Conservation (phyloP, 169 alveolate genomes). For the Plasmodium cynomolgi region DNA sequence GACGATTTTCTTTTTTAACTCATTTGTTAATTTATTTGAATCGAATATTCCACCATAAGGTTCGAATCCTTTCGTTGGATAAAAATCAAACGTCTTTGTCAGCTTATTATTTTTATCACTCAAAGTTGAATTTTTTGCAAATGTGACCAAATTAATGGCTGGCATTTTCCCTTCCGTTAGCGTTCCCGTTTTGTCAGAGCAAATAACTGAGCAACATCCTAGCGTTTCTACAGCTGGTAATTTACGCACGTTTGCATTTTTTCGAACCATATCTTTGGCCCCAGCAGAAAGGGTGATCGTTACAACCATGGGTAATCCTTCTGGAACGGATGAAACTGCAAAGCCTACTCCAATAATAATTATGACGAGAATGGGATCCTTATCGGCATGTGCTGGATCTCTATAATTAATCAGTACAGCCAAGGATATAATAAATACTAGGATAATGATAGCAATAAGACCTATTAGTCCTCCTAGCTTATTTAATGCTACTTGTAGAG, state of each 20-base stretch:
- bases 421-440: constrained; percentile 80
- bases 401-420: constrained; percentile 89
- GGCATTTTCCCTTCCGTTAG: constrained; percentile 98
- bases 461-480: constrained; percentile 96
- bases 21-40: constrained; percentile 78
- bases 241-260: constrained; percentile 96
- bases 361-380: constrained; percentile 32
- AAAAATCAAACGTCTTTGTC: constrained; percentile 80
- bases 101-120: constrained; percentile 79
- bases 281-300: constrained; percentile 98
- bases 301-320: constrained; percentile 99
- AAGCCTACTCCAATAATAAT: constrained; percentile 95
- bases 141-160: constrained; percentile 76
- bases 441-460: constrained; percentile 90
- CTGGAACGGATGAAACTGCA: constrained; percentile 99
- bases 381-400: constrained; percentile 95
- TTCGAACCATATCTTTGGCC: constrained; percentile 96
- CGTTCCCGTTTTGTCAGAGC: constrained; percentile 99
- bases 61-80: constrained; percentile 91
- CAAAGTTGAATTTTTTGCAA: constrained; percentile 35
- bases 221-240: constrained; percentile 98
- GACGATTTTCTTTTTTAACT: constrained; percentile 57
- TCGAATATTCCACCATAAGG: constrained; percentile 92
- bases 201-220: constrained; percentile 98
- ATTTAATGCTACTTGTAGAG: constrained; percentile 95